Evolutionary conservation across 2,329 filamentous ascomycete species (phyloP).

Genomic region (Penicillium thymicola): DNA sequence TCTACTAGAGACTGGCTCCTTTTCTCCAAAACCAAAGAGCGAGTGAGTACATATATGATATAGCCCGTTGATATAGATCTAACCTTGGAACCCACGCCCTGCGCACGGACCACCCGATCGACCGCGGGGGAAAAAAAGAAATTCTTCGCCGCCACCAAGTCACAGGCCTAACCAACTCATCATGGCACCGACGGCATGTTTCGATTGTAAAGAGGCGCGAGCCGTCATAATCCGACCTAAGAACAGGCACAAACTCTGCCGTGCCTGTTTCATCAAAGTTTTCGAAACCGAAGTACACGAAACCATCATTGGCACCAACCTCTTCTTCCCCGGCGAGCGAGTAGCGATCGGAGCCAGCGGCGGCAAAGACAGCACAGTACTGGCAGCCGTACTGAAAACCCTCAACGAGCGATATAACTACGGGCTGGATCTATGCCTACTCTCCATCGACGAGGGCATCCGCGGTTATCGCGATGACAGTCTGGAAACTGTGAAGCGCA

Average conservation of each 20-base stretch:
- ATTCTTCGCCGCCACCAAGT: slow-evolving; percentile 20
- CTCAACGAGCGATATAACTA: slow-evolving; percentile 88
- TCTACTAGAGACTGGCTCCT: not conserved
- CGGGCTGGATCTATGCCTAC: slow-evolving; percentile 75
- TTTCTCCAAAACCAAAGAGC: not conserved
- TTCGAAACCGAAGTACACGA: slow-evolving; percentile 95
- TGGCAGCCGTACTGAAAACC: slow-evolving; percentile 91
- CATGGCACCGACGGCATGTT: slow-evolving; percentile 78
- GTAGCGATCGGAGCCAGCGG: slow-evolving; percentile 95
- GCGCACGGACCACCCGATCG: not conserved
- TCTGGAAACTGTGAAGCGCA: slow-evolving; percentile 92
- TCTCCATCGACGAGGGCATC: slow-evolving; percentile 96
- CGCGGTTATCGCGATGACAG: slow-evolving; percentile 95
- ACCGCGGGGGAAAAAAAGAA: slow-evolving; percentile 20
- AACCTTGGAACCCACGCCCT: not conserved
- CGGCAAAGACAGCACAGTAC: slow-evolving; percentile 94
- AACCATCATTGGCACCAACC: slow-evolving; percentile 75
- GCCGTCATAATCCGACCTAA: slow-evolving; percentile 92
- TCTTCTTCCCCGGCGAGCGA: slow-evolving; percentile 79
- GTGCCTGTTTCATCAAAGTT: slow-evolving; percentile 75
- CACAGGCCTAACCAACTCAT: slow-evolving; percentile 3
- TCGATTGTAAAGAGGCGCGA: slow-evolving; percentile 69
- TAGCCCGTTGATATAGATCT: not conserved
- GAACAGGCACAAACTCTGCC: slow-evolving; percentile 91
- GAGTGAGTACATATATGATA: too few relatives aligned